Evolutionary conservation across 179 eudicot species (phyloP).

Genomic region (Vitellaria paradoxa): DNA sequence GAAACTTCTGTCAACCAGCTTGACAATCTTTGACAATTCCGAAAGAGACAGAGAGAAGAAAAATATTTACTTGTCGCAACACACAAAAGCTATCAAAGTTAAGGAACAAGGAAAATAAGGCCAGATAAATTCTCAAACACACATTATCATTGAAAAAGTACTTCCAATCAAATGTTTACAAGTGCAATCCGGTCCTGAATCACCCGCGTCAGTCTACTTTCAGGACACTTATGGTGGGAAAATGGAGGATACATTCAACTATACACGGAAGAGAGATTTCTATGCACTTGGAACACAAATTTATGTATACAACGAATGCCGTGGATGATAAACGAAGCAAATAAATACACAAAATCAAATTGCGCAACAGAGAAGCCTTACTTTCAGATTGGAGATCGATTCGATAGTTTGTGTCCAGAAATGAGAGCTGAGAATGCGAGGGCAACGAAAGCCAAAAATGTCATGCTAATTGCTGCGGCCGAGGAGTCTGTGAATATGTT

Average conservation of each 20-base stretch:
- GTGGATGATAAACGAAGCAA: background rate
- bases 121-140: conserved; percentile 7
- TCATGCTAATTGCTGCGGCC: conserved; percentile 79
- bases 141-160: background rate
- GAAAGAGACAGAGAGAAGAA: background rate
- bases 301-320: background rate
- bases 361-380: background rate
- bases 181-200: background rate
- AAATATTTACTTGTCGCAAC: background rate
- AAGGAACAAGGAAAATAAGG: background rate
- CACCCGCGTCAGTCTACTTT: background rate
- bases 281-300: background rate
- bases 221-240: background rate
- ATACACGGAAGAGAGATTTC: background rate
- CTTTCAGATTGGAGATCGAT: conserved; percentile 41
- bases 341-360: background rate
- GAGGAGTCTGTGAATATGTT: conserved; percentile 86
- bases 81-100: background rate
- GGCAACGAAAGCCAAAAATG: conserved; percentile 67
- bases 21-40: background rate
- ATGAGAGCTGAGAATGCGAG: conserved; percentile 59
- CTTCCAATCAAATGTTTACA: background rate
- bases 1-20: background rate
- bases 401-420: conserved; percentile 79
- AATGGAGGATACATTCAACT: conserved; percentile 2